Evolutionary conservation across 768 basidiomycete species (phyloP).

Genomic region (Pholiota microspora): DNA sequence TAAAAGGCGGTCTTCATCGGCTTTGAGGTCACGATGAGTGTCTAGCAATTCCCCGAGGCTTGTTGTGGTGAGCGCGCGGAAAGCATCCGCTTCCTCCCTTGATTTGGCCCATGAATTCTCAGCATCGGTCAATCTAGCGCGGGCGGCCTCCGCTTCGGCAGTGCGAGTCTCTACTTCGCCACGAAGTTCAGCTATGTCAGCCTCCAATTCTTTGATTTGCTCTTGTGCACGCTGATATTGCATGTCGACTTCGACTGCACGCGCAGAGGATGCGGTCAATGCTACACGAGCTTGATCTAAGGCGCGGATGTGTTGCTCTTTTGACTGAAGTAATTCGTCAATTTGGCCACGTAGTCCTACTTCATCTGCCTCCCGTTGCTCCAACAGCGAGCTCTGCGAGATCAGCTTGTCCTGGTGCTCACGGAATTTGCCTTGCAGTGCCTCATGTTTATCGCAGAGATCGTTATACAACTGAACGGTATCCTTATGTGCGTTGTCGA

Average conservation of each 20-base stretch:
- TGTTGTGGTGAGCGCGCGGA: conserved; percentile 83
- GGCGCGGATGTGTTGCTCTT: conserved; percentile 84
- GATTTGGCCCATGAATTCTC: conserved; percentile 93
- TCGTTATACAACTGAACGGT: conserved; percentile 64
- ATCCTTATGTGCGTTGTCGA: conserved; percentile 68
- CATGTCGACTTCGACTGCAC: conserved; percentile 76
- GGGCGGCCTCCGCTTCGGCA: conserved; percentile 70
- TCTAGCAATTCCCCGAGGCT: conserved; percentile 85
- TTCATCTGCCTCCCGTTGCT: conserved; percentile 81
- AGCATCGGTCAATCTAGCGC: conserved; percentile 66
- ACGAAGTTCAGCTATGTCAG: conserved; percentile 74
- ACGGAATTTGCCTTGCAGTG: conserved; percentile 62
- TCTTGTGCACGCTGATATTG: conserved; percentile 71
- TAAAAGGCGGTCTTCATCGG: conserved; percentile 75
- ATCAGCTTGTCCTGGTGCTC: conserved; percentile 78
- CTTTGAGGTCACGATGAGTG: conserved; percentile 79
- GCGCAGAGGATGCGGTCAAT: conserved; percentile 68
- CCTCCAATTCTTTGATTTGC: conserved; percentile 68
- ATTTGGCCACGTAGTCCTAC: conserved; percentile 61
- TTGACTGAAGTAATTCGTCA: conserved; percentile 65
- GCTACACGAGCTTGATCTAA: conserved; percentile 84
- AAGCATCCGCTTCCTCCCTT: conserved; percentile 89
- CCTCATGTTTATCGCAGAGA: conserved; percentile 61
- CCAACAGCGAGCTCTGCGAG: conserved; percentile 66
- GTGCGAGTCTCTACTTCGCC: conserved; percentile 77